Conservation (phyloP, 1,284 basidiomycete species). For the Singerocomus rubriflavus region DNA sequence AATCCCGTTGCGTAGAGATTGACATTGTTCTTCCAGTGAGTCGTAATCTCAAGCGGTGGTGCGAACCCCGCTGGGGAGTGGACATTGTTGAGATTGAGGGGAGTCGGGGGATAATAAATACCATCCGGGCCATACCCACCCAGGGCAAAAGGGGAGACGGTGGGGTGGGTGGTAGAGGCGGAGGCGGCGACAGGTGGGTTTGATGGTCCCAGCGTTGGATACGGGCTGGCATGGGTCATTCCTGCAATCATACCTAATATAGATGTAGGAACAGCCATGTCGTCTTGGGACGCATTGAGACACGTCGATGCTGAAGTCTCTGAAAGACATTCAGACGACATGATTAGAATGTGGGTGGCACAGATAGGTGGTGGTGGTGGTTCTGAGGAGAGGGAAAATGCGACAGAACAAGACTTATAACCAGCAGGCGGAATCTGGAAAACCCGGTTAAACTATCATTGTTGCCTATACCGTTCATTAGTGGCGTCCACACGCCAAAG, state of each 20-base stretch:
- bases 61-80: background rate
- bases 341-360: background rate
- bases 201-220: background rate
- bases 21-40: background rate
- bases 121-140: background rate
- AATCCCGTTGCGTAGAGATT: background rate
- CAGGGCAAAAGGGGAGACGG: background rate
- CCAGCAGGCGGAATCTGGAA: background rate
- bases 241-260: no score
- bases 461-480: background rate
- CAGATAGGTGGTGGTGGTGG: no score
- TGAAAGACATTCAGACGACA: background rate
- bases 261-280: background rate
- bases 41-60: background rate
- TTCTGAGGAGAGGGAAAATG: background rate
- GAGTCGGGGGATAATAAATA: background rate
- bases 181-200: background rate
- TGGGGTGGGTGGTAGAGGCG: background rate
- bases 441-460: background rate
- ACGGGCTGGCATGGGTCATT: background rate
- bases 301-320: background rate
- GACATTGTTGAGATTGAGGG: background rate
- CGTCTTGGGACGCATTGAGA: background rate
- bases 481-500: slow-evolving; percentile 1
- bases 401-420: background rate